Conservation (phyloP, 2,329 filamentous ascomycete genomes). For the Incumbomyces lentus region DNA sequence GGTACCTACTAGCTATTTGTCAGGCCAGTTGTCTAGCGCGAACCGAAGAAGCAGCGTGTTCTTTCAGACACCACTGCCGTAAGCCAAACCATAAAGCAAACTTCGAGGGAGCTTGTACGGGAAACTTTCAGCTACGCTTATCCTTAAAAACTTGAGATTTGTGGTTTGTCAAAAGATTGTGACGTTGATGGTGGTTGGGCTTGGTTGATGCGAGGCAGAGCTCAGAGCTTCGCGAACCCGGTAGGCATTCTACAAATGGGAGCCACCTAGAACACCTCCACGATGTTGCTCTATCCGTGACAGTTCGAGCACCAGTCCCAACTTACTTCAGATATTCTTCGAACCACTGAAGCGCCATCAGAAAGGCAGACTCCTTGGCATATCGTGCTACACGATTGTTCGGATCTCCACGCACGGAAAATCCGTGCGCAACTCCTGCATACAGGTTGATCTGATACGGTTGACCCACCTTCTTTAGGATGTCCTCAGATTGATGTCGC, state of each 20-base stretch:
- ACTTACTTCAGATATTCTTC: slow-evolving; percentile 39
- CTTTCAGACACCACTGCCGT: no score
- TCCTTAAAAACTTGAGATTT: no score
- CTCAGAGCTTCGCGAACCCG: background rate
- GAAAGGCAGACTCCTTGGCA: slow-evolving; percentile 72
- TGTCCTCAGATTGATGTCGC: slow-evolving; percentile 55
- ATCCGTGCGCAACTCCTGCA: slow-evolving; percentile 62
- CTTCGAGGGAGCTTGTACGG: no score
- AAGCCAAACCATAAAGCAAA: no score
- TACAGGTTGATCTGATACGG: slow-evolving; percentile 71
- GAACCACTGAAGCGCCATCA: slow-evolving; percentile 70
- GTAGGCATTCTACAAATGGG: background rate
- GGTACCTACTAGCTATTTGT: no score
- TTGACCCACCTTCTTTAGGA: slow-evolving; percentile 45
- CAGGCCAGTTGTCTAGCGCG: no score
- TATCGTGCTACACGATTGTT: slow-evolving; percentile 49
- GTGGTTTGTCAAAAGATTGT: background rate
- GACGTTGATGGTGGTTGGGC: no score
- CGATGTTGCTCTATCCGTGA: no score
- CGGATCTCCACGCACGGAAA: slow-evolving; percentile 58
- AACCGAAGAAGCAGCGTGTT: no score
- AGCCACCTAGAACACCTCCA: background rate
- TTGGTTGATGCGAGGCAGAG: background rate
- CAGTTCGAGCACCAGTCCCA: background rate
- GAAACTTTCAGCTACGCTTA: background rate